phyloP scores from a whole-genome alignment of 768 basidiomycete genomes.

The Tremella yokohamensis region DNA sequence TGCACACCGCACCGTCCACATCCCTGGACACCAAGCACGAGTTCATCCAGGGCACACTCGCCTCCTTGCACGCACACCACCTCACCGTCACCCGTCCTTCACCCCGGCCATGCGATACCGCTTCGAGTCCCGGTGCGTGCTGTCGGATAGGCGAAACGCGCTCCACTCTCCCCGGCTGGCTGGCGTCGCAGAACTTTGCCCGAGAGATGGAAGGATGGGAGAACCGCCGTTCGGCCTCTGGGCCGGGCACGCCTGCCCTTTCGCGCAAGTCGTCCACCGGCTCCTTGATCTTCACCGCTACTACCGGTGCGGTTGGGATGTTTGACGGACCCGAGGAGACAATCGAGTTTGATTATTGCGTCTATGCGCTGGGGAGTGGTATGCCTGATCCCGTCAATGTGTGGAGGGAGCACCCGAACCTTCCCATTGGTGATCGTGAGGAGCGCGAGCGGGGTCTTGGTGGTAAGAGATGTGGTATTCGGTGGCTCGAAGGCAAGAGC shows the following conservation, averaged over 20 bases:
- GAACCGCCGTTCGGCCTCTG: neutral
- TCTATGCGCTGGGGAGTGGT: conserved; percentile 49
- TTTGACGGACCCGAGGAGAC: conserved; percentile 41
- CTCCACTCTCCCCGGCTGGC: neutral
- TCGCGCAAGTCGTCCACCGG: too few relatives aligned
- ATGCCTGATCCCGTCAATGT: conserved; percentile 50
- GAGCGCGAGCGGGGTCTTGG: conserved; percentile 14
- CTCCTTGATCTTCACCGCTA: too few relatives aligned
- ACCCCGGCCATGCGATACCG: neutral
- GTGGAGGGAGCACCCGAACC: conserved; percentile 33
- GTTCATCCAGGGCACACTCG: neutral
- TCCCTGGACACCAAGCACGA: neutral
- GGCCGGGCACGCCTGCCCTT: neutral
- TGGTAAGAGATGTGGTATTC: conserved; percentile 45
- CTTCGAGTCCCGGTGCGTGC: too few relatives aligned
- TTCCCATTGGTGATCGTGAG: conserved; percentile 12
- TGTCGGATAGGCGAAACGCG: neutral
- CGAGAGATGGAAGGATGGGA: neutral
- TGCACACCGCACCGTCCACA: neutral
- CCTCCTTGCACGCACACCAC: neutral
- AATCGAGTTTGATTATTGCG: conserved; percentile 44
- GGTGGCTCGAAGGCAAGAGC: conserved; percentile 45
- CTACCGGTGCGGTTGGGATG: conserved; percentile 8
- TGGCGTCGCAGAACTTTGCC: too few relatives aligned
- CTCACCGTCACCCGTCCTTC: neutral